These are phyloP conservation scores for Geum urbanum DNA, from an alignment of 306 rosid genomes.

Conservation along the genomic window DNA sequence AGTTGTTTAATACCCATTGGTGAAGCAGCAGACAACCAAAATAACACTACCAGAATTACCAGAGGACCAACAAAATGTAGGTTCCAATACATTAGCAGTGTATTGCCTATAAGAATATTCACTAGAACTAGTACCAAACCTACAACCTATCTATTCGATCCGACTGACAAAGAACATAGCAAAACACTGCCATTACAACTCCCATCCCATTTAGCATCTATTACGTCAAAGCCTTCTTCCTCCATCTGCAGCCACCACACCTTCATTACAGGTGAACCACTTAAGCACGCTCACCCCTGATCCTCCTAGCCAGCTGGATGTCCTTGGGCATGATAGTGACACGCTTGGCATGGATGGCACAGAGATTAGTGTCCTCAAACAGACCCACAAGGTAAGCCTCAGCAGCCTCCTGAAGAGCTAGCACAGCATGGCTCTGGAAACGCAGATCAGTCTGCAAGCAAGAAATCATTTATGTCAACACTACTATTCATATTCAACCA, in stretches of 20 bases:
- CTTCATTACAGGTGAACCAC: background rate
- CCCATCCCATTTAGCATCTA: slow-evolving; percentile 1
- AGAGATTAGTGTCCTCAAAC: slow-evolving; percentile 84
- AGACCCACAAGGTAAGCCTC: slow-evolving; percentile 90
- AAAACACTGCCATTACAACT: slow-evolving; percentile 11
- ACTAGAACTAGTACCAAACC: slow-evolving; percentile 20
- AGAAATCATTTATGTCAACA: background rate
- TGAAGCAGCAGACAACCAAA: slow-evolving; percentile 47
- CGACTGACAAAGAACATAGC: slow-evolving; percentile 1
- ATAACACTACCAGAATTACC: slow-evolving; percentile 7
- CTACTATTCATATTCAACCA: rapidly evolving
- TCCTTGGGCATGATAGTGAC: slow-evolving; percentile 95
- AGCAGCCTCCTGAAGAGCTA: slow-evolving; percentile 90
- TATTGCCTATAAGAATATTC: slow-evolving; percentile 21
- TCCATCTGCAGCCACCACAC: slow-evolving; percentile 46
- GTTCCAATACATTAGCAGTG: slow-evolving; percentile 16
- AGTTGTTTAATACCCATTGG: slow-evolving; percentile 34
- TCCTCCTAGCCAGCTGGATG: slow-evolving; percentile 85
- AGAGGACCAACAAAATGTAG: slow-evolving; percentile 12
- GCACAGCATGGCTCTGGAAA: slow-evolving; percentile 93
- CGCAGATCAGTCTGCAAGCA: slow-evolving; percentile 76
- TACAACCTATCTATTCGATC: slow-evolving; percentile 17
- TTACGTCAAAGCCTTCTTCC: background rate
- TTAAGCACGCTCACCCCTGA: slow-evolving; percentile 90
- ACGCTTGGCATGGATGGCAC: slow-evolving; percentile 93